A percentile compares a stretch with the other conserved stretches of the same genome.
Evolutionary conservation across 495 filamentous ascomycete species (phyloP).

Genomic region (Cetradonia linearis): DNA sequence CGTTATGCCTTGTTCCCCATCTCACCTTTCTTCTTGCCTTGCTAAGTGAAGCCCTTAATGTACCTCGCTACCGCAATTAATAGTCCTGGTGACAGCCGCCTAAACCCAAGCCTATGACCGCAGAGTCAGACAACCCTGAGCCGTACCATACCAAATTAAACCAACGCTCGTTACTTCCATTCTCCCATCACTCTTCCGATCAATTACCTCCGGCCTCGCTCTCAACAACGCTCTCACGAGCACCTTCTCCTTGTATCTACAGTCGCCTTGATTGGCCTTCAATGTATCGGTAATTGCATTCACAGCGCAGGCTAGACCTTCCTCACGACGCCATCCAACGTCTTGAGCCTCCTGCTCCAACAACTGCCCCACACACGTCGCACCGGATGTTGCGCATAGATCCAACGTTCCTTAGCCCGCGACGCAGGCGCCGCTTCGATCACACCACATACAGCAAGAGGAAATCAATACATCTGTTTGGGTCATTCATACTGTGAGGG

Average conservation of each 20-base stretch:
- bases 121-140: conserved; percentile 3
- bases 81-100: conserved; percentile 1
- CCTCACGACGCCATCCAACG: not conserved
- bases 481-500: not conserved
- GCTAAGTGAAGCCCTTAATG: not conserved
- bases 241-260: conserved; percentile 5
- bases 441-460: conserved; percentile 11
- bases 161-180: conserved; percentile 8
- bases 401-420: conserved; percentile 19
- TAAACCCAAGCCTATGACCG: conserved; percentile 4
- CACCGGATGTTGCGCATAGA: conserved; percentile 28
- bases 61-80: conserved; percentile 6
- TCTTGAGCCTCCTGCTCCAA: not conserved
- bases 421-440: conserved; percentile 25
- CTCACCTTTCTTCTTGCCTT: not conserved
- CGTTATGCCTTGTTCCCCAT: not conserved
- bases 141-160: not conserved
- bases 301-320: conserved; percentile 10
- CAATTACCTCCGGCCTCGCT: not conserved
- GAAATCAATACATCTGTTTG: not conserved
- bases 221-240: not conserved
- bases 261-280: not conserved
- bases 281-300: conserved; percentile 3
- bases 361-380: conserved; percentile 9
- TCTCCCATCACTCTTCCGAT: conserved; percentile 7